Percentiles rank a stretch among this genome's conserved stretches.
These are phyloP conservation scores for Sarcomyxa edulis DNA, from an alignment of 768 basidiomycete species.

Conservation along the genomic window DNA sequence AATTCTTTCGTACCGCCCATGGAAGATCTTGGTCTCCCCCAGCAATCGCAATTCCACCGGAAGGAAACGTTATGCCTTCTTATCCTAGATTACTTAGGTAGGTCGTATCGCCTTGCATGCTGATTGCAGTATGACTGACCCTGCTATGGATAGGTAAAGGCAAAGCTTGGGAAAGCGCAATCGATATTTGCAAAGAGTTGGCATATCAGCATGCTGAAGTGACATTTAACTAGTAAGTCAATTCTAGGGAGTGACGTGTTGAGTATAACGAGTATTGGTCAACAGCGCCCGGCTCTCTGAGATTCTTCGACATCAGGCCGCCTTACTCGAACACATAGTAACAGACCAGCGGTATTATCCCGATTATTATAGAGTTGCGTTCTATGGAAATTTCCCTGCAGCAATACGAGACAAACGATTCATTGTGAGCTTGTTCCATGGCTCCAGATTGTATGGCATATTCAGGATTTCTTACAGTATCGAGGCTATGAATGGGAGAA, in stretches of 20 bases:
- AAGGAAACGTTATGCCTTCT: constrained; percentile 90
- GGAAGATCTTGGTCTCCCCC: constrained; percentile 85
- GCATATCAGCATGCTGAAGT: constrained; percentile 83
- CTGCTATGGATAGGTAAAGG: constrained; percentile 83
- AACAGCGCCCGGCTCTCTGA: constrained; percentile 77
- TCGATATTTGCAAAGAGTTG: constrained; percentile 90
- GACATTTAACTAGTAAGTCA: constrained; percentile 83
- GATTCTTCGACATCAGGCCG: constrained; percentile 83
- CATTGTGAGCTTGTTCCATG: constrained; percentile 42
- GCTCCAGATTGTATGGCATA: constrained; percentile 6
- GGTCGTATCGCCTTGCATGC: constrained; percentile 1
- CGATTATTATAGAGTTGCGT: constrained; percentile 91
- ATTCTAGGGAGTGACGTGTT: constrained; percentile 3
- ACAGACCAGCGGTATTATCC: constrained; percentile 80
- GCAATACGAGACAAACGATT: constrained; percentile 88
- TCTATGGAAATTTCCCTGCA: constrained; percentile 86
- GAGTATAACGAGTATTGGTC: constrained; percentile 8
- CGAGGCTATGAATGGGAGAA: constrained; percentile 96
- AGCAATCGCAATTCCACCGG: constrained; percentile 90
- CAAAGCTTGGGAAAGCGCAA: constrained; percentile 95
- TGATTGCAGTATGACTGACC: neutral
- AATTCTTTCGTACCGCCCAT: constrained; percentile 78
- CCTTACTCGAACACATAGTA: constrained; percentile 80
- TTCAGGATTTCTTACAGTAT: constrained; percentile 44
- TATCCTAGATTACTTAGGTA: constrained; percentile 92